These are phyloP conservation scores for Ganoderma lingzhi DNA, from an alignment of 1,284 basidiomycete species.

Conservation along the genomic window DNA sequence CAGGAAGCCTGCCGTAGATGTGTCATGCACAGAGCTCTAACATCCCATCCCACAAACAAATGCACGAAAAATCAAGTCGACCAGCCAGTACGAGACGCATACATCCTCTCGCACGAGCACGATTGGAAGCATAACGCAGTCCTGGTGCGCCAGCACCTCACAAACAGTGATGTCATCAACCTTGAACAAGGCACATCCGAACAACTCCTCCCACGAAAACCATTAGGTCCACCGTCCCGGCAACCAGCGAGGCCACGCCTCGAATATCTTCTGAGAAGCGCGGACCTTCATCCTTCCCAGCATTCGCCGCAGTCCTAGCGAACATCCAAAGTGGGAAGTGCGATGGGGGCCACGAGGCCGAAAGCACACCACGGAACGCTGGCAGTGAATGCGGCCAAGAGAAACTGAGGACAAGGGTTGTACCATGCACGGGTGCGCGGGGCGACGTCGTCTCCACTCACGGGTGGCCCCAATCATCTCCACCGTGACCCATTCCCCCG, in stretches of 20 bases:
- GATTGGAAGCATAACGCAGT: neutral
- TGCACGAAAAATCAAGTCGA: neutral
- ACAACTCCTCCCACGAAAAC: neutral
- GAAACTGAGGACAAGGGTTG: neutral
- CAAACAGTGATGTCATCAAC: neutral
- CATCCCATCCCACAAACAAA: neutral
- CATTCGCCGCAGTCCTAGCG: neutral
- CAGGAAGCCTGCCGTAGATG: neutral
- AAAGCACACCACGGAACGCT: neutral
- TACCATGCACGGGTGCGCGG: neutral
- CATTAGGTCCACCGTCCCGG: neutral
- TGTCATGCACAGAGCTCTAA: neutral
- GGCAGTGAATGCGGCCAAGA: neutral
- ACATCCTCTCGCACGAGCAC: neutral
- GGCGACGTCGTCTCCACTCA: neutral
- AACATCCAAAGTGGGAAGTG: neutral
- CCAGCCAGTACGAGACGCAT: neutral
- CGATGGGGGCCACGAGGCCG: neutral
- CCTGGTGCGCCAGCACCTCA: neutral
- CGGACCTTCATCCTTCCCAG: neutral
- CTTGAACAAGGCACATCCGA: neutral
- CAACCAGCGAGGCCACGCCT: neutral
- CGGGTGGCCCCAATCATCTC: neutral
- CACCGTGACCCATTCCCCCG: neutral
- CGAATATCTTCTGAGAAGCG: neutral